A percentile compares a stretch with the other conserved stretches of the same genome.
Evolutionary conservation across 768 basidiomycete species (phyloP).

Genomic region (Rhizopogon vesiculosus): DNA sequence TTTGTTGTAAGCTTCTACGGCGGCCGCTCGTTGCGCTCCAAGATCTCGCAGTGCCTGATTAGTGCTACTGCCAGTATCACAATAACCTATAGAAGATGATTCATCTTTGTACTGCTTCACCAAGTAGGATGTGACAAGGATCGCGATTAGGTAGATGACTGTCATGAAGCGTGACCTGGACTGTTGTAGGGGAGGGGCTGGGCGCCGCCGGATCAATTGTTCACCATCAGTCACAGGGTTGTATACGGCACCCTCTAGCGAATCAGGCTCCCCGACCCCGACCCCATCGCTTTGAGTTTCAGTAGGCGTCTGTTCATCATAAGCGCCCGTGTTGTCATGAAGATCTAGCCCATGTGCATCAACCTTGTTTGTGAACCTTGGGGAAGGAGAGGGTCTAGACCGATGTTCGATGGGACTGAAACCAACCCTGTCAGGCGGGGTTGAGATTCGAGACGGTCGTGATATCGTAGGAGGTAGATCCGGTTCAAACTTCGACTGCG

Average conservation of each 20-base stretch:
- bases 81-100: conserved; percentile 73
- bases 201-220: conserved; percentile 4
- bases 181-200: conserved; percentile 9
- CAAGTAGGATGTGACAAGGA: conserved; percentile 29
- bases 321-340: conserved; percentile 1
- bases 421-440: conserved; percentile 8
- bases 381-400: conserved; percentile 11
- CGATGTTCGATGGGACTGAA: conserved; percentile 15
- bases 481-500: conserved; percentile 55
- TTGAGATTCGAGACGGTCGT: conserved; percentile 23
- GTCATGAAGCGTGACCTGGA: conserved; percentile 32
- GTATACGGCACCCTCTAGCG: conserved; percentile 30
- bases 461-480: conserved; percentile 35
- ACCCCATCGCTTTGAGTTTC: conserved; percentile 16
- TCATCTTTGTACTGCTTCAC: conserved; percentile 56
- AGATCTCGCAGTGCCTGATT: conserved; percentile 52
- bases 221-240: conserved; percentile 34
- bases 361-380: conserved; percentile 16
- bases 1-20: conserved; percentile 50
- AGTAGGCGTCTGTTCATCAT: conserved; percentile 1
- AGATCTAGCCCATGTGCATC: conserved; percentile 15
- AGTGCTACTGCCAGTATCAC: conserved; percentile 57
- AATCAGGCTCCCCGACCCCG: conserved; percentile 9
- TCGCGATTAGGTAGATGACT: conserved; percentile 35
- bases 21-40: conserved; percentile 38